Base-by-base conservation (phyloP, 2,329 filamentous ascomycete species). In the Plectosphaerella cucumerina region DNA sequence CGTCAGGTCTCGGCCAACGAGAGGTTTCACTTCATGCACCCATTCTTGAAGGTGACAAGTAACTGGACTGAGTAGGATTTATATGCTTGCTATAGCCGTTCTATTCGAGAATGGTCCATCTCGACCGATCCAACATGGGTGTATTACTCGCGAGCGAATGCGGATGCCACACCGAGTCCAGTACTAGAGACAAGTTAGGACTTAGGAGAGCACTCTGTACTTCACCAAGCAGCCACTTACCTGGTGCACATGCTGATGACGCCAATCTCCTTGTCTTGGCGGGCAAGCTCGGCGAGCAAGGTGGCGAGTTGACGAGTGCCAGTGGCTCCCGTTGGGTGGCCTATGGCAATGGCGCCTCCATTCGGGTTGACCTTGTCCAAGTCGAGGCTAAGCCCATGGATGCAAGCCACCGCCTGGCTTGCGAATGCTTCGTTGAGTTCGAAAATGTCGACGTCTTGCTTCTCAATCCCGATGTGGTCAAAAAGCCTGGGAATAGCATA, bases 291-390 rank as follows among this genome's bases (percentile, higher is more conserved):
- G 15, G 44, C 26, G 6, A 47, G 44, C 10, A 47, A n/a, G 21
- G 44, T 47, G 20, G 44, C 44, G 17, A 33, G n/a, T 17, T 47
- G 44, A 3, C 44, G n/a, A 10, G 44, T 33, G 3, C 44, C 44
- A 6, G 44, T 47, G 18, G 44, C 44, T 21, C n/a, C 44, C 12
- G 44, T 47, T 8, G 44, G 44, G n/a, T 47, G 44, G 6, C 44
- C 44, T 4, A 47, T 17, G 14, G 44, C 44, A 14, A 47, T 47
- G 17, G 47, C 47, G 6, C 47, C 47, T n/a, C 47, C 47, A 17
- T 49, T 49, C 3, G 47, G 47, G 34, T 49, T 49, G 39, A 49
- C 37, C 17, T 49, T 49, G n/a, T 87, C 84, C 17, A 35, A 11
- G 44, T 47, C 44, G 4, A 47, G 44, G 4, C 31, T 17, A 12